Base-by-base conservation (phyloP, 805 yeast genomes). In the Starmerella vitae region DNA sequence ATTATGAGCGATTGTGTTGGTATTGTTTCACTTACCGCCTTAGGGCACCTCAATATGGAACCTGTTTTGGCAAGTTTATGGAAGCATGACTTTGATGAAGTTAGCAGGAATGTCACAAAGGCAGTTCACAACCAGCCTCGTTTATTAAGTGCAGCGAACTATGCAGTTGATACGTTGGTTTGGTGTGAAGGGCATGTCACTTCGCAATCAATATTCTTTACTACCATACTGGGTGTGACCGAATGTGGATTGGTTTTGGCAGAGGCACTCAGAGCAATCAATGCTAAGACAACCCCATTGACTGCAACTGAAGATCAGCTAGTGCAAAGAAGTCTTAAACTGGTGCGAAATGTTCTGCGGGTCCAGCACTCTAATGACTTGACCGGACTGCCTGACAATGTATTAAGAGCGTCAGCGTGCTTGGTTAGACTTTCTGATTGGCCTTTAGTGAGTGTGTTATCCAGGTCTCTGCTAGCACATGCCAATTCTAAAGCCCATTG, bases 1-100 rank as follows among this genome's bases (percentile, higher is more conserved):
- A 45, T 65, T 20, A 62, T 62, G 59, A 50, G 61, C 39, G 69
- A 65, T 34, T 62, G 68, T n/a, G 61, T 64, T 15, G 61, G 66
- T 7, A 46, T 66, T 30, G 58, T 55, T 34, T 62, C 60, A 18
- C 58, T 48, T 49, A 65, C 54, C 29, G 64, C 52, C 46, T 60
- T 52, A 45, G 53, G 51, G 22, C 52, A 55, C 39, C 51, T 66
- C 36, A 65, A 62, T 34, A 41, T 64, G 30, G 47, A 61, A 6
- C 52, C 52, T n/a, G 58, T 59, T 15, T 62, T 63, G 40, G 62
- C 56, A 25, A 52, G 55, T 7, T 49, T 66, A 38, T 66, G 70
- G 69, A 42, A 44, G 9, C 60, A 63, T 26, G 62, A 62, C 34
- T 66, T 61, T 54, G 44, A 43, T 5, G 56, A 53, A n/a, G 58